Conservation (phyloP, 2,329 filamentous ascomycete genomes). For the Aspergillus pseudotamarii region DNA sequence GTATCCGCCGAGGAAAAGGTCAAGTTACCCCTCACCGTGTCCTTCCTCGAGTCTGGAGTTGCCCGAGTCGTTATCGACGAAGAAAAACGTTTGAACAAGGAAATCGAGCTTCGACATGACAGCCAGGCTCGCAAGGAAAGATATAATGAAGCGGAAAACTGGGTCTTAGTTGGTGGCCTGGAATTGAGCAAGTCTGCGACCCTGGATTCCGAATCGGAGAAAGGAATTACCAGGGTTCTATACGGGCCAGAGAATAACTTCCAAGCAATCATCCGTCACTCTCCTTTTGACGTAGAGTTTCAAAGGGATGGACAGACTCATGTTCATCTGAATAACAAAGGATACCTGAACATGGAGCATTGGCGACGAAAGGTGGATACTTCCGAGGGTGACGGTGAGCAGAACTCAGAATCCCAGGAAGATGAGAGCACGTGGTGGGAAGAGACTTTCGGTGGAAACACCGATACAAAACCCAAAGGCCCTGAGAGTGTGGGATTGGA, state of each 20-base stretch:
- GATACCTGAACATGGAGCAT: constrained; percentile 89
- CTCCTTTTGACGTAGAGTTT: constrained; percentile 85
- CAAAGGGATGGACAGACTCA: constrained; percentile 79
- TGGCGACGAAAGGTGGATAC: constrained; percentile 85
- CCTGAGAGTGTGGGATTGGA: constrained; percentile 91
- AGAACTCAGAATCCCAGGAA: constrained; percentile 41
- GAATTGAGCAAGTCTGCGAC: constrained; percentile 72
- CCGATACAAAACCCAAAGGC: constrained; percentile 90
- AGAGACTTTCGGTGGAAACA: constrained; percentile 92
- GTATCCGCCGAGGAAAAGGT: constrained; percentile 70
- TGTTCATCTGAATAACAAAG: constrained; percentile 86
- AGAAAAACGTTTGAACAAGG: constrained; percentile 82
- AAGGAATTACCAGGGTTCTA: constrained; percentile 69
- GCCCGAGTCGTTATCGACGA: constrained; percentile 89
- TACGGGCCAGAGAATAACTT: constrained; percentile 78
- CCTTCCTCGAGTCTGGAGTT: constrained; percentile 86
- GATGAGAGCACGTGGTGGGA: constrained; percentile 96
- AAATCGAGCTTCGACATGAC: constrained; percentile 82
- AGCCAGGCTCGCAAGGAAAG: constrained; percentile 86
- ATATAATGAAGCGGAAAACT: constrained; percentile 88
- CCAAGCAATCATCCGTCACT: constrained; percentile 80
- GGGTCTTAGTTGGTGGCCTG: constrained; percentile 82
- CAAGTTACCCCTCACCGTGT: constrained; percentile 78
- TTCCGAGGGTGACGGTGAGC: constrained; percentile 54
- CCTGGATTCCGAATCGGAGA: constrained; percentile 65